Evolutionary conservation across 2,329 filamentous ascomycete genomes (phyloP), one percentile per base, ranked within the genome.

Genomic region (Huntiella abstrusa): DNA sequence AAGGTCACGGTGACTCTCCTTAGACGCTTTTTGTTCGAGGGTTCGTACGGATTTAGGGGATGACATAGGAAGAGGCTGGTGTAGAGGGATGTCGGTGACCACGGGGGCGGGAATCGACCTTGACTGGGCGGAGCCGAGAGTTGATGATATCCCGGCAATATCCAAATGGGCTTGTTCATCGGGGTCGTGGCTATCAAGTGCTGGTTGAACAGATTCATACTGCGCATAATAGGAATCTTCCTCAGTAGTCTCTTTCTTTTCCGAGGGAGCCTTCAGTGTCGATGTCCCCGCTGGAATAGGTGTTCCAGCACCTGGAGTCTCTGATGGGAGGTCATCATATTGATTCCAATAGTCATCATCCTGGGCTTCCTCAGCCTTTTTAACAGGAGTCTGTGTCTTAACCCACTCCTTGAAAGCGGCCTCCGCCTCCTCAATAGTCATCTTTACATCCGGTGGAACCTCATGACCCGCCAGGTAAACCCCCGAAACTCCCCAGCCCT

Each of bases 101-200:
- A 28, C 22, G 22, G 22, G 22, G 22, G 22, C 6, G 8, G 22
- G 22, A 10, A 28, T 28, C 22, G 22, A 4, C 1, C 6, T 10
- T 7, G 22, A 10, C 22, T 5, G 7, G 22, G 22, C 3, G 22
- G 22, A 10, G 6, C 22, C 22, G 22, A 28, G 22, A 10, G 22
- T 28, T 28, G 22, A 28, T 10, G 22, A 28, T 28, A 49, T 44
- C 52, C 52, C 41, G 53, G 55, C 63, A 48, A 67, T 77, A 2
- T 46, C 22, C 3, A 50, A 32, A 8, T 47, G 39, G 5, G 19
- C 37, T 10, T 41, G 45, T 61, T 85, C 81, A 54, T 85, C 80
- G n/a, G 82, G 82, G 53, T 87, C 82, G 58, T 87, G 77, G 47
- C 75, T 75, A 59, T 88, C 83, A 67, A 88, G 75, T 32, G 82